These are phyloP conservation scores for Neltuma alba DNA, from an alignment of 306 rosid species.

Conservation along the genomic window DNA sequence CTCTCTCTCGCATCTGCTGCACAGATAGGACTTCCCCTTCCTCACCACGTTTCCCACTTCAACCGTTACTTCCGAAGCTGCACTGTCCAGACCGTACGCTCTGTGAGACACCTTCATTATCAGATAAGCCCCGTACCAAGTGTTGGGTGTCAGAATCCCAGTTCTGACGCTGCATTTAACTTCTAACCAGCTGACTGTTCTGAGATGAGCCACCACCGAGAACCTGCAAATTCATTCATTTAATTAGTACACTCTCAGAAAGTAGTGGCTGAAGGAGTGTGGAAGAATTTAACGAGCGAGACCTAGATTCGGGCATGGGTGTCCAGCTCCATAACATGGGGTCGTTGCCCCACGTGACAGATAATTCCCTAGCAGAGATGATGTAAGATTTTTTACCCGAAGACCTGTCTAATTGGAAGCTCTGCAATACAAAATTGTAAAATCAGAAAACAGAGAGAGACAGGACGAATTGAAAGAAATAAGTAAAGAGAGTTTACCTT, in stretches of 20 bases:
- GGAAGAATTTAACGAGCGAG: not conserved
- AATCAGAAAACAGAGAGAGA: not conserved
- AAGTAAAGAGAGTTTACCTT: conserved; percentile 35
- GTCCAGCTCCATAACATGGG: conserved; percentile 69
- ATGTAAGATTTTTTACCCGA: conserved; percentile 52
- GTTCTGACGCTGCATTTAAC: conserved; percentile 54
- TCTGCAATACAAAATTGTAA: conserved; percentile 36
- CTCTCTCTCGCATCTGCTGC: conserved; percentile 25
- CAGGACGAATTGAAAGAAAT: not conserved
- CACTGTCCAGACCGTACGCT: conserved; percentile 58
- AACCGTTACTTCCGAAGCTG: conserved; percentile 44
- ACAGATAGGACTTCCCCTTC: conserved; percentile 39
- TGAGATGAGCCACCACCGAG: conserved; percentile 53
- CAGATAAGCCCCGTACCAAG: conserved; percentile 62
- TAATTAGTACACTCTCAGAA: not conserved
- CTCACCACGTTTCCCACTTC: conserved; percentile 34
- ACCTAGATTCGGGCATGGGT: conserved; percentile 56
- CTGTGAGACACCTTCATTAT: conserved; percentile 48
- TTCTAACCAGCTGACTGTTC: conserved; percentile 60
- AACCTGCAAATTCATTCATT: conserved; percentile 45
- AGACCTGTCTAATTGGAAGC: conserved; percentile 55
- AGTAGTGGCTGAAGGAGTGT: not conserved
- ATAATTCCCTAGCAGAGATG: conserved; percentile 61
- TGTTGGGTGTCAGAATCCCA: conserved; percentile 44
- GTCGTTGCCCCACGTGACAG: conserved; percentile 52